These are phyloP conservation scores for Clonostachys rhizophaga DNA, from an alignment of 2,329 filamentous ascomycete genomes.

Conservation along the genomic window DNA sequence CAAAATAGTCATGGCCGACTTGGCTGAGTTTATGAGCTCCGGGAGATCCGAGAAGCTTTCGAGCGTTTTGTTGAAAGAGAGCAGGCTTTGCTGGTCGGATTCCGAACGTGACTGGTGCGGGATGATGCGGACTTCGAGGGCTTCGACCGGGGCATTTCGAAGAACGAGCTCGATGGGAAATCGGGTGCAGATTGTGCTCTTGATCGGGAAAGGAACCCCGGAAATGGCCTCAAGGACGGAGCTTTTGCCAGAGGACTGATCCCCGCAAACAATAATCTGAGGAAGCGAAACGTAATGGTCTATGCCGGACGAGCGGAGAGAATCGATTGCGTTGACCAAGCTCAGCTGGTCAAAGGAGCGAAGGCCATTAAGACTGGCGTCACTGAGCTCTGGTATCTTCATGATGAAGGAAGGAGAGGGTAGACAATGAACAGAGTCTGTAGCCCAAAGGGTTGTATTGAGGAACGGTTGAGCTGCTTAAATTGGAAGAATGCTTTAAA, in stretches of 20 bases:
- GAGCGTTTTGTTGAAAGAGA: conserved; percentile 12
- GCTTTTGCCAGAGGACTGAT: conserved; percentile 48
- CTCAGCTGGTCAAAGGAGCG: conserved; percentile 20
- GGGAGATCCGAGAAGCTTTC: conserved; percentile 26
- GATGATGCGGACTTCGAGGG: conserved; percentile 27
- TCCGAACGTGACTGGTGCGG: conserved; percentile 20
- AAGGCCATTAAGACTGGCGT: neutral
- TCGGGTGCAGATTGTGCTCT: conserved; percentile 54
- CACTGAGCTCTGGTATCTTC: too few species aligned
- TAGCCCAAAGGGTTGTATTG: too few species aligned
- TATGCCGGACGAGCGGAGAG: conserved; percentile 26
- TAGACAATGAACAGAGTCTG: too few species aligned
- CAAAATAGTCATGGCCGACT: conserved; percentile 42
- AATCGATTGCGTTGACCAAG: conserved; percentile 32
- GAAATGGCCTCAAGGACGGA: conserved; percentile 63
- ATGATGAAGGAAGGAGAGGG: too few species aligned
- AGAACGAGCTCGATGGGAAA: conserved; percentile 61
- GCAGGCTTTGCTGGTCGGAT: conserved; percentile 11
- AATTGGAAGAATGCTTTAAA: too few species aligned
- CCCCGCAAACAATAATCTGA: conserved; percentile 39
- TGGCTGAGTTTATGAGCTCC: conserved; percentile 30
- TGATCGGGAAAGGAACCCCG: conserved; percentile 53
- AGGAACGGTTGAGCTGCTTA: too few species aligned
- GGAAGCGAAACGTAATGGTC: conserved; percentile 32
- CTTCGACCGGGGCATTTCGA: conserved; percentile 29